phyloP scores from a whole-genome alignment of 202 grass and related monocot species.

The Dendrocalamus latiflorus region DNA sequence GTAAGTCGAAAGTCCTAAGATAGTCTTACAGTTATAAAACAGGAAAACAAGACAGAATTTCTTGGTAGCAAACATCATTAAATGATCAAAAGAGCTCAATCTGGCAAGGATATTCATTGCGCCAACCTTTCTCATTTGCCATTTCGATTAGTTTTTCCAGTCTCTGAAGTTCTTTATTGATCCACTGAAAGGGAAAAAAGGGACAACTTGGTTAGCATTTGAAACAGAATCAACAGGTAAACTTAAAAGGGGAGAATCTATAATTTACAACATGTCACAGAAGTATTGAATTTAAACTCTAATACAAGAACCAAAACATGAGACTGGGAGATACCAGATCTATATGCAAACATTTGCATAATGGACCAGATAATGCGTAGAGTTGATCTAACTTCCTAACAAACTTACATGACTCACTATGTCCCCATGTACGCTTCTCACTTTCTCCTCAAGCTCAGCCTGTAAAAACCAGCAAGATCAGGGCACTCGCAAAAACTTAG shows the following conservation, averaged over 20 bases:
- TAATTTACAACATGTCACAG: background rate
- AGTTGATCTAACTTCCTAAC: slow-evolving; percentile 1
- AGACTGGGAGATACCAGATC: background rate
- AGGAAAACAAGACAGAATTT: background rate
- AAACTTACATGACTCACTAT: slow-evolving; percentile 74
- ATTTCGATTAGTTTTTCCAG: slow-evolving; percentile 58
- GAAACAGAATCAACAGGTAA: slow-evolving; percentile 1
- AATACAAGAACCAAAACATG: background rate
- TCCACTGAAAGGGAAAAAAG: slow-evolving; percentile 56
- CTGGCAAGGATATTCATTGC: slow-evolving; percentile 71
- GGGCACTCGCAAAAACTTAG: background rate
- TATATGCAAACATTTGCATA: background rate
- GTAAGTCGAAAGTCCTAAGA: background rate
- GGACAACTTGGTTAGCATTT: background rate
- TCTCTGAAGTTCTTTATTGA: slow-evolving; percentile 58
- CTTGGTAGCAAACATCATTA: slow-evolving; percentile 13
- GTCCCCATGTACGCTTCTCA: slow-evolving; percentile 53
- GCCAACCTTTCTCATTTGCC: slow-evolving; percentile 81
- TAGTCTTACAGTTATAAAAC: background rate
- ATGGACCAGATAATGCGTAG: background rate
- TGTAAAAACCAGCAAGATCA: slow-evolving; percentile 42
- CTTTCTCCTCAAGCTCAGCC: slow-evolving; percentile 75
- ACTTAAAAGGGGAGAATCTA: background rate
- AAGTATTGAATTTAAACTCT: background rate
- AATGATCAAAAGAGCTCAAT: slow-evolving; percentile 12